A percentile compares a stretch with the other conserved stretches of the same genome.
phyloP scores from a whole-genome alignment of 2,329 filamentous ascomycete species.

The Apiospora marii region DNA sequence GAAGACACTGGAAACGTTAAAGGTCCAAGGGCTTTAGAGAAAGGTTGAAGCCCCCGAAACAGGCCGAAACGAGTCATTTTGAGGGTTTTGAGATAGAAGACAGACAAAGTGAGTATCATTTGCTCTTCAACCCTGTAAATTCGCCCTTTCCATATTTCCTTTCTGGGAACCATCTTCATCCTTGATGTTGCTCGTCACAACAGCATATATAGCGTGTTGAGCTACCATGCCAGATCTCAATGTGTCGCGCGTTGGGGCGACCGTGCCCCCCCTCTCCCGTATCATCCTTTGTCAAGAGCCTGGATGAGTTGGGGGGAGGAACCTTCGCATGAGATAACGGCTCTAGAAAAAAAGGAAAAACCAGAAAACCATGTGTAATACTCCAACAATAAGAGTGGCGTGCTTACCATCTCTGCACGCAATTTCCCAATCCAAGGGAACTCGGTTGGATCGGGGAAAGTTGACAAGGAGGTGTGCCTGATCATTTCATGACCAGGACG shows the following conservation, averaged over 20 bases:
- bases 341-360: background rate
- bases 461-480: background rate
- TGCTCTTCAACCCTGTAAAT: background rate
- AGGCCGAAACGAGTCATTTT: background rate
- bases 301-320: background rate
- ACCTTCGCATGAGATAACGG: background rate
- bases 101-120: background rate
- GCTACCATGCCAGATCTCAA: background rate
- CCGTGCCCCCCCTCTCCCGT: background rate
- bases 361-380: slow-evolving; percentile 6
- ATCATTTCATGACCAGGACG: slow-evolving; percentile 43
- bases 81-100: slow-evolving; percentile 3
- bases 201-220: background rate
- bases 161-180: background rate
- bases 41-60: background rate
- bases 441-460: background rate
- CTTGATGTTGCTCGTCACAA: background rate
- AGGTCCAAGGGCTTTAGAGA: background rate
- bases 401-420: background rate
- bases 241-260: background rate
- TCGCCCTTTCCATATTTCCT: background rate
- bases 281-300: background rate
- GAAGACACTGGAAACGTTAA: background rate
- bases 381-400: background rate
- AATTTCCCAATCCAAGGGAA: background rate